phyloP scores from a whole-genome alignment of 2,329 filamentous ascomycete genomes.

The Emmonsia crescens region DNA sequence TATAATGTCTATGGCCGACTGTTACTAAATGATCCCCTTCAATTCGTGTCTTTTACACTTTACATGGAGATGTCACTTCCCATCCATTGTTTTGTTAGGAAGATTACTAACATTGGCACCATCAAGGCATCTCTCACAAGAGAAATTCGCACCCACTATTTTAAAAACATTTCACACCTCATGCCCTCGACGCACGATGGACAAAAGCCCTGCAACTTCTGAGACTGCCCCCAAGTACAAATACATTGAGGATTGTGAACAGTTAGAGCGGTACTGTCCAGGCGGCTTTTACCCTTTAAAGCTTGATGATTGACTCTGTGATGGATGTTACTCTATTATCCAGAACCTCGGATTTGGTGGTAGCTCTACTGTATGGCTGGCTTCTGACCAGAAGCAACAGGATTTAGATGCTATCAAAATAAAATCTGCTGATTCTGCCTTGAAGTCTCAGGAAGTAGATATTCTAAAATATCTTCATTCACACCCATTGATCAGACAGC shows the following conservation, averaged over 20 bases:
- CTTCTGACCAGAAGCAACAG: constrained; percentile 10
- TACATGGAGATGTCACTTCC: constrained; percentile 1
- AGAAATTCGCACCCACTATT: constrained; percentile 4
- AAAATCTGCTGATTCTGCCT: constrained; percentile 8
- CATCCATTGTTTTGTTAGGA: constrained; percentile 2
- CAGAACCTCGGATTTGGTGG: constrained; percentile 11
- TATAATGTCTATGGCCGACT: background rate
- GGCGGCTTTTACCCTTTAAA: constrained; percentile 9
- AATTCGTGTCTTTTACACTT: background rate
- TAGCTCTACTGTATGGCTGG: constrained; percentile 12
- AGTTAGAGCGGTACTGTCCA: constrained; percentile 9
- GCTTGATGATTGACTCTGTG: constrained; percentile 9
- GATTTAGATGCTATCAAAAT: constrained; percentile 11
- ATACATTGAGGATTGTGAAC: constrained; percentile 12
- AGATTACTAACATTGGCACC: constrained; percentile 4
- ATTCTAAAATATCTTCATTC: constrained; percentile 9
- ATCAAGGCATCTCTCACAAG: constrained; percentile 6
- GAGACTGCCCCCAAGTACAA: constrained; percentile 7
- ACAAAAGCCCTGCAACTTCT: constrained; percentile 6
- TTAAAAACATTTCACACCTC: constrained; percentile 7
- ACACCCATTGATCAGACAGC: constrained; percentile 10
- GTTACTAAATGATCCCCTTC: constrained; percentile 3
- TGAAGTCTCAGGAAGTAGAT: constrained; percentile 8
- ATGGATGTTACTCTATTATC: constrained; percentile 11
- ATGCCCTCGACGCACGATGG: constrained; percentile 5